Base-by-base conservation (phyloP, 257 asterid genomes). In the Catharanthus roseus region DNA sequence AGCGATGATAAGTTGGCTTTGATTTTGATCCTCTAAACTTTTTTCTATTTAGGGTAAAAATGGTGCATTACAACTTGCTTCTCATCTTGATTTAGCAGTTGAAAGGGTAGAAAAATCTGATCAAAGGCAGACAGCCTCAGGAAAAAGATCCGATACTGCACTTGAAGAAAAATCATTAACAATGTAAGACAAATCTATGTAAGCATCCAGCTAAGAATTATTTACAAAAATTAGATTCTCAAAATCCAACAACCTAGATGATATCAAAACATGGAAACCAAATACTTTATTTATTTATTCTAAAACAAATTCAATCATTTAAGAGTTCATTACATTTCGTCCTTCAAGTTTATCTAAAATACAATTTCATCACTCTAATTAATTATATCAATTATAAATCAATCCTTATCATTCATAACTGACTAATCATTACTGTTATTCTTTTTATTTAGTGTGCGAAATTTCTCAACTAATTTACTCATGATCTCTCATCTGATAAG, bases 221-320 rank as follows among this genome's bases (percentile, higher is more conserved):
- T 34, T 54, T 38, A 70, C 8, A 10, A 28, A 28, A 41, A 5
- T 24, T 23, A 77, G 90, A 81, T 84, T 80, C 83, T 77, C 72
- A 82, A 73, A 77, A 84, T 83, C 90, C 80, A 75, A 50, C 77
- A 70, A 77, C 81, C 72, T 70, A 13, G 72, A 56, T 77, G 77
- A 70, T 64, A 79, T 77, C 83, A 68, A 61, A 68, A 19, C 45
- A 61, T 31, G 11, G n/a, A 0, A 57, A 1, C 7, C 23, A 34
- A n/a, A n/a, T n/a, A n/a, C n/a, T n/a, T n/a, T n/a, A n/a, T n/a
- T n/a, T n/a, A n/a, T n/a, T n/a, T n/a, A n/a, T n/a, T n/a, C n/a
- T n/a, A n/a, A n/a, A n/a, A n/a, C n/a, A n/a, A n/a, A n/a, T n/a
- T n/a, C n/a, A n/a, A n/a, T n/a, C n/a, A n/a, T n/a, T n/a, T n/a